A percentile compares a stretch with the other conserved stretches of the same genome.
These are phyloP conservation scores for Bisporella sp. DNA, from an alignment of 2,329 filamentous ascomycete genomes.

Conservation along the genomic window DNA sequence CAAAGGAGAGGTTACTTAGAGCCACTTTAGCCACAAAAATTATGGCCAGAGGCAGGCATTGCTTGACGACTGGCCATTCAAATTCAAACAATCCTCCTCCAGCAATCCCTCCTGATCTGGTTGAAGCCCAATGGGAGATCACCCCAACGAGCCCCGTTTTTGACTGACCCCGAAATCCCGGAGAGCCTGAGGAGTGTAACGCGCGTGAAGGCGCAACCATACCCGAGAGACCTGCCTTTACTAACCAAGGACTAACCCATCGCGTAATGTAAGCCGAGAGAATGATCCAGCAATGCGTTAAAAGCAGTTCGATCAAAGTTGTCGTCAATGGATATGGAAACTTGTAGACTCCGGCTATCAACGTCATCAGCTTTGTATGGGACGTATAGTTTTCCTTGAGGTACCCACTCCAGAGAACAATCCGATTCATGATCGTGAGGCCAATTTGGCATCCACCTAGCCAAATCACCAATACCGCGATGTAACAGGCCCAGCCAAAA, in stretches of 20 bases:
- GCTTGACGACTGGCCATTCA: conserved; percentile 37
- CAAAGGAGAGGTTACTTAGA: conserved; percentile 46
- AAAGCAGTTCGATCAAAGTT: conserved; percentile 41
- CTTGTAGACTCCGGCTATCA: conserved; percentile 38
- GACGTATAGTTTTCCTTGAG: conserved; percentile 23
- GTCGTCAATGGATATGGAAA: conserved; percentile 45
- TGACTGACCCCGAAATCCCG: conserved; percentile 23
- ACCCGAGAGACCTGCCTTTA: conserved; percentile 29
- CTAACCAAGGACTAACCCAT: conserved; percentile 33
- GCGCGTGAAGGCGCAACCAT: conserved; percentile 38
- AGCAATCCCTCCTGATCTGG: conserved; percentile 38
- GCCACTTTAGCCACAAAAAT: conserved; percentile 43
- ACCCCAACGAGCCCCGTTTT: conserved; percentile 22
- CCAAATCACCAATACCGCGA: conserved; percentile 40
- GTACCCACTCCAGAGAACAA: conserved; percentile 39
- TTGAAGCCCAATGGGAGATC: conserved; percentile 22
- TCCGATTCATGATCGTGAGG: conserved; percentile 41
- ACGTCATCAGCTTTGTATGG: conserved; percentile 22
- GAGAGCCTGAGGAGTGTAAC: conserved; percentile 22
- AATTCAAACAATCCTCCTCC: conserved; percentile 48
- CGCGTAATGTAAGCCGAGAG: conserved; percentile 40
- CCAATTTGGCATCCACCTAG: conserved; percentile 39
- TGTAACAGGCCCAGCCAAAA: conserved; percentile 40
- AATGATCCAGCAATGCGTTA: conserved; percentile 41
- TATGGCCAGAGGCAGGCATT: conserved; percentile 40